These are phyloP conservation scores for Trichoderma sp. DNA, from an alignment of 2,329 filamentous ascomycete species.

Conservation along the genomic window DNA sequence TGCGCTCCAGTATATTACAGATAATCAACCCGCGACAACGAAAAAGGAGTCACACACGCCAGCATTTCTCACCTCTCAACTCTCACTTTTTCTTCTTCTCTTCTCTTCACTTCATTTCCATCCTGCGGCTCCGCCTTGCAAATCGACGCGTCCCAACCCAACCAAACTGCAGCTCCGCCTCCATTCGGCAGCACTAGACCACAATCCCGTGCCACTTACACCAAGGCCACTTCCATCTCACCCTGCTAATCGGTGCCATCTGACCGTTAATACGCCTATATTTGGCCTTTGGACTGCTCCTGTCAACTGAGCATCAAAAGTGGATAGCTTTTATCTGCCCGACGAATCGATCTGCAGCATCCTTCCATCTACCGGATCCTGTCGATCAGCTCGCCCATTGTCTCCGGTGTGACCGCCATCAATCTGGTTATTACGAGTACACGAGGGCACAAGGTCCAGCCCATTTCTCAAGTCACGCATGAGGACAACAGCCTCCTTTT, in stretches of 20 bases:
- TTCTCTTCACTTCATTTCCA: background rate
- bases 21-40: conserved; percentile 22
- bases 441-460: conserved; percentile 9
- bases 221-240: conserved; percentile 8
- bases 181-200: conserved; percentile 14
- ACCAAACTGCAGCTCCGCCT: conserved; percentile 12
- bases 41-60: conserved; percentile 25
- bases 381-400: conserved; percentile 20
- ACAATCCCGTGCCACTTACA: conserved; percentile 22
- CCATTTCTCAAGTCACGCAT: background rate
- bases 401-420: conserved; percentile 4
- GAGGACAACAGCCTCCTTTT: background rate
- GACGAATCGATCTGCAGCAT: conserved; percentile 19
- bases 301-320: conserved; percentile 12
- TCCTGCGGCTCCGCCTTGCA: background rate
- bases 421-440: background rate
- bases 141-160: background rate
- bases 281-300: background rate
- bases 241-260: conserved; percentile 9
- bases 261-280: conserved; percentile 13
- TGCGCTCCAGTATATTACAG: background rate
- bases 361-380: conserved; percentile 18
- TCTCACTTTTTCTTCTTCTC: background rate
- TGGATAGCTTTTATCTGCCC: background rate
- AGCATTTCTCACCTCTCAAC: background rate